Base-by-base conservation (phyloP, 345 rosid species). In the Syzygium jambos region DNA sequence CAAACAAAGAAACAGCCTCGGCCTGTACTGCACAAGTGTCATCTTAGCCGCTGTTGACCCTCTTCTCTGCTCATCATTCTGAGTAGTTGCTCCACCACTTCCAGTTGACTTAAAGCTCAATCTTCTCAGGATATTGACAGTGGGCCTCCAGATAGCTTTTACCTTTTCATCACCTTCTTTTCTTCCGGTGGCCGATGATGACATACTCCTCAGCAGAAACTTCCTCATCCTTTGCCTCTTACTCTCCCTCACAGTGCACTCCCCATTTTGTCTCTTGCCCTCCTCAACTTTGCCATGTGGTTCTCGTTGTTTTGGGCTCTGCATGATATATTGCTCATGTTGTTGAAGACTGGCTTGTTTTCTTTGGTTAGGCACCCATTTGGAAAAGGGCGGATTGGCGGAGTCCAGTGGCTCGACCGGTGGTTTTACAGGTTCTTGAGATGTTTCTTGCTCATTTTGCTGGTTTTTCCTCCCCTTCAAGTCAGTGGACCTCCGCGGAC, bases 1-100 rank as follows among this genome's bases (percentile, higher is more conserved):
- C 92, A 93, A 68, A 85, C 95, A 93, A 53, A 91, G 90, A 52
- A 92, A 90, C 85, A 90, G 86, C 87, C 88, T 90, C 9, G 94
- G 93, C 89, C 88, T 90, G 59, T 87, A 85, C 63, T 90, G 91
- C 25, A 56, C 55, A 0, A 87, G 78, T 19, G 90, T 63, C 85
- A 88, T 85, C 85, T 89, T 86, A 77, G 88, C 85, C 41, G 84
- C 77, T 38, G 82, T 38, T 38, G 82, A 34, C 27, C 5, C 82
- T 73, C 25, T 73, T 73, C 80, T 38, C 49, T 73, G 82, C 49
- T 73, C 82, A 19, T 73, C 82, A 9, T 73, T 73, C 49, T 73
- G 49, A 38, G 49, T 10, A 38, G 82, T 21, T 19, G 49, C 82
- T 38, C 82, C 82, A 38, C 82, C 82, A 38, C 12, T 34, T 73